A percentile compares a stretch with the other conserved stretches of the same genome.
These are phyloP conservation scores for Colletotrichum orbiculare DNA, from an alignment of 2,329 filamentous ascomycete genomes.

Conservation along the genomic window DNA sequence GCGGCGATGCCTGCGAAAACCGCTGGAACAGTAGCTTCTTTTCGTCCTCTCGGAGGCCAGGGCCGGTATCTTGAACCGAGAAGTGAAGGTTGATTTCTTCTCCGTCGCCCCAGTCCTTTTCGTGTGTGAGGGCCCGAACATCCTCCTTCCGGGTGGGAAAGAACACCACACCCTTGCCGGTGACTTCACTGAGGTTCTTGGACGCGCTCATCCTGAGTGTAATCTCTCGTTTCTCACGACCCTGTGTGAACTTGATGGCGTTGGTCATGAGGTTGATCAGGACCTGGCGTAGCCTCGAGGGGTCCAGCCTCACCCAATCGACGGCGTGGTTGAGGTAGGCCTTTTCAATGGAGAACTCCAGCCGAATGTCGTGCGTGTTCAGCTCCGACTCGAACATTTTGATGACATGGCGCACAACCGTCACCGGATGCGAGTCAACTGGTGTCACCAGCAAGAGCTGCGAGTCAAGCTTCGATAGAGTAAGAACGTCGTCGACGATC, in stretches of 20 bases:
- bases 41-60: constrained; percentile 73
- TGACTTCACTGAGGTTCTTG: constrained; percentile 56
- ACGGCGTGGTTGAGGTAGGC: constrained; percentile 73
- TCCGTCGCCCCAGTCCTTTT: constrained; percentile 76
- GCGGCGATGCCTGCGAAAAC: constrained; percentile 75
- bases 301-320: constrained; percentile 80
- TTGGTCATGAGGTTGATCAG: constrained; percentile 81
- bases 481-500: constrained; percentile 75
- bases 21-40: constrained; percentile 74
- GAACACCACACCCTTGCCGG: constrained; percentile 55
- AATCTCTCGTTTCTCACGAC: constrained; percentile 69
- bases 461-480: constrained; percentile 76
- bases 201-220: constrained; percentile 74
- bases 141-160: constrained; percentile 58
- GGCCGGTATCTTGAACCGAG: constrained; percentile 77
- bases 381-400: constrained; percentile 86
- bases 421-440: constrained; percentile 74
- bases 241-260: constrained; percentile 73
- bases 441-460: constrained; percentile 77
- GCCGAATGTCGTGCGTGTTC: constrained; percentile 75
- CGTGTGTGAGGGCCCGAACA: constrained; percentile 59
- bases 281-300: constrained; percentile 78
- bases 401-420: constrained; percentile 74
- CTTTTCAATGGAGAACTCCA: constrained; percentile 75
- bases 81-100: constrained; percentile 79